Percentiles rank a stretch among this genome's conserved stretches.
Conservation (phyloP, 371 early-diverging fungal genomes). For the Rhizopus arrhizus region DNA sequence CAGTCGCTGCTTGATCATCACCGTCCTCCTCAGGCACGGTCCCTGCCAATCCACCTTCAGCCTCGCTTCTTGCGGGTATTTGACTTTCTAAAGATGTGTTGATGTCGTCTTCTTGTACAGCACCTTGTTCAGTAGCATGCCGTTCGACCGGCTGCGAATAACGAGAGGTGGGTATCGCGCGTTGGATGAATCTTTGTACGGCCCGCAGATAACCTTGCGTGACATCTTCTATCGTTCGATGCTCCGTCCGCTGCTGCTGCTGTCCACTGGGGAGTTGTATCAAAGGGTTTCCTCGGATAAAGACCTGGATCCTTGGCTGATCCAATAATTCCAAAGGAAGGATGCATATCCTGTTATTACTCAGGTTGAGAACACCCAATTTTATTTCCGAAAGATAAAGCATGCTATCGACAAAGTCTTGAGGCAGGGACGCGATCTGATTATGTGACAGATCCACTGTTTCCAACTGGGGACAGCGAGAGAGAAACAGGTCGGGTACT, state of each 20-base stretch:
- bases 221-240: neutral
- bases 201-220: too few relatives aligned
- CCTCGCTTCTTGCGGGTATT: neutral
- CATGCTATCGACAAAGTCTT: slow-evolving; percentile 40
- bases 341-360: slow-evolving; percentile 56
- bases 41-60: neutral
- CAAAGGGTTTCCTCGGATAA: slow-evolving; percentile 65
- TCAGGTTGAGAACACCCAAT: slow-evolving; percentile 59
- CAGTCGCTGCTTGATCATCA: neutral
- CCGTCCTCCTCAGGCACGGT: neutral
- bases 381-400: slow-evolving; percentile 50
- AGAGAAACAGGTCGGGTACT: slow-evolving; percentile 40
- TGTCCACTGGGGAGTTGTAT: slow-evolving; percentile 25
- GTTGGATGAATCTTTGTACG: neutral
- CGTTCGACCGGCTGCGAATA: neutral
- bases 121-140: neutral
- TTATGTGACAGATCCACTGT: slow-evolving; percentile 51
- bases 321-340: slow-evolving; percentile 60
- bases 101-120: neutral
- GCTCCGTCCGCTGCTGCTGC: neutral
- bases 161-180: neutral
- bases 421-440: slow-evolving; percentile 54
- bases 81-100: neutral
- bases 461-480: slow-evolving; percentile 26
- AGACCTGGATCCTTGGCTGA: slow-evolving; percentile 45